Base-by-base conservation (phyloP, 768 basidiomycete genomes). In the Pulveroboletus sp. region DNA sequence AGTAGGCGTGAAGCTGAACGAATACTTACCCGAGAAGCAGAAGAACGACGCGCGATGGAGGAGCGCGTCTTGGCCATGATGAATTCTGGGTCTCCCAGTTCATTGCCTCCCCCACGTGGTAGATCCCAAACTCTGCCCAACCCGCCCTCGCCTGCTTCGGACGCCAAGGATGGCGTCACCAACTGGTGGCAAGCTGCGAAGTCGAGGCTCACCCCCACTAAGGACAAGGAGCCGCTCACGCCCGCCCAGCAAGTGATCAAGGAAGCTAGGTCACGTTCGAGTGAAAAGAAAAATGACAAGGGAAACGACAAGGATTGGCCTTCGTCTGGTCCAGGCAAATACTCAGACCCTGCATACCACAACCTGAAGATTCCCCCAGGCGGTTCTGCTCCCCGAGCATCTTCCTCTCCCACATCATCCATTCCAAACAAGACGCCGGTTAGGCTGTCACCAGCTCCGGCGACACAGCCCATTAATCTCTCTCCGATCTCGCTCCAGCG, bases 161-260 rank as follows among this genome's bases (percentile, higher is more conserved):
- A 83, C 6, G 77, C 82, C 58, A 85, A 86, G 66, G 86, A 84
- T n/a, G 62, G 64, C 2, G 61, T 54, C 38, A 24, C 66, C 1
- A 74, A 74, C 39, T 92, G 90, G 90, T 89, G 89, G 86, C 67
- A 77, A 10, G 73, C 80, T 3, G 81, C 89, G 17, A 91, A 87
- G 74, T 80, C 79, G 56, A 81, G 72, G 57, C 75, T 93, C 9
- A 89, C 88, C 1, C 87, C 89, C 3, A 85, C 85, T 11, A 92
- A 90, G 58, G 83, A 83, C 10, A 79, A 78, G 59, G 81, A 86
- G 12, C 66, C 72, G 1, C 79, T 89, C n/a, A 92, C 90, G 0
- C 88, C 89, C 8, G 89, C 90, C 0, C 89, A 92, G 59, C 88
- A 89, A 57, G 75, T 93, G 47, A 82, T 91, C 42, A 75, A 78